Percentiles rank a stretch among this genome's conserved stretches.
phyloP scores from a whole-genome alignment of 78 protist species.

The Dictyostelium brefeldianum region DNA sequence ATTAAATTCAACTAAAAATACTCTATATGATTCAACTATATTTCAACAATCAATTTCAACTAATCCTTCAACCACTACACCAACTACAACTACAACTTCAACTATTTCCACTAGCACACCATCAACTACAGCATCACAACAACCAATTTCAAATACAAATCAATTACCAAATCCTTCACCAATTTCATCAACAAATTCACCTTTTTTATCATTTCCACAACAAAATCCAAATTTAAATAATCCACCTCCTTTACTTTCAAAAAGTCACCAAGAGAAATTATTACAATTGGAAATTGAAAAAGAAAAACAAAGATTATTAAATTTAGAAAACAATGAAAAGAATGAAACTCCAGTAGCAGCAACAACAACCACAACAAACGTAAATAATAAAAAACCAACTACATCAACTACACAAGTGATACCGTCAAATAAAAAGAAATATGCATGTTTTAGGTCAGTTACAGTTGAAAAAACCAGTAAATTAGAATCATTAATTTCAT shows the following conservation, averaged over 20 bases:
- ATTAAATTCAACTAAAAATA: conserved; percentile 14
- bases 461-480: conserved; percentile 1
- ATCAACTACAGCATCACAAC: not conserved
- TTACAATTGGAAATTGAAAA: not conserved
- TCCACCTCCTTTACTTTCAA: not conserved
- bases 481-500: not conserved
- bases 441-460: not conserved
- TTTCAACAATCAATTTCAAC: no score
- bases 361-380: not conserved
- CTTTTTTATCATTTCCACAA: not conserved
- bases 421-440: not conserved
- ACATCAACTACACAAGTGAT: not conserved
- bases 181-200: conserved; percentile 11
- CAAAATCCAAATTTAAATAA: not conserved
- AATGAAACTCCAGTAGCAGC: not conserved
- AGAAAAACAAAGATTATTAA: not conserved
- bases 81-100: not conserved
- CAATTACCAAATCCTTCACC: not conserved
- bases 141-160: no score
- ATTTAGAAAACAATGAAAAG: not conserved
- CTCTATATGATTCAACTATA: not conserved
- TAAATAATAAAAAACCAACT: not conserved
- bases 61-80: not conserved
- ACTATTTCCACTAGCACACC: not conserved
- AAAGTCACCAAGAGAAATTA: not conserved